These are phyloP conservation scores for Novymonas esmeraldas DNA, from an alignment of 208 protist species.

Conservation along the genomic window DNA sequence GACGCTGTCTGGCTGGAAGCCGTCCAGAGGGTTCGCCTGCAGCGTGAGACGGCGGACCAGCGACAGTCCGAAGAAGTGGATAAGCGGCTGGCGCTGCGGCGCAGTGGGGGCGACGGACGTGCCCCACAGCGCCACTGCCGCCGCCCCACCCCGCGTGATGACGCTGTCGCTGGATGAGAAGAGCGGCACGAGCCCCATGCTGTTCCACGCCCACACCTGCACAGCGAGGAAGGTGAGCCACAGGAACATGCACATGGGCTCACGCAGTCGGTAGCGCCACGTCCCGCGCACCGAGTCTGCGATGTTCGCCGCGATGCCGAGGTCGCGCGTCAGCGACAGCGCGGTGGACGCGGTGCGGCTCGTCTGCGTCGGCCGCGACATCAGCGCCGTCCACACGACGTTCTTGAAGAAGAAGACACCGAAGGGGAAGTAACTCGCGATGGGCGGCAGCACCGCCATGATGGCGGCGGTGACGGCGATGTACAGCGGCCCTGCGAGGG, in stretches of 20 bases:
- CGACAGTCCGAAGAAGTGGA: conserved; percentile 23
- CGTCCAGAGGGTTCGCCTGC: conserved; percentile 17
- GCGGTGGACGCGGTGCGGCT: conserved; percentile 23
- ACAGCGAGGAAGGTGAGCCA: conserved; percentile 44
- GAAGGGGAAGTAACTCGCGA: conserved; percentile 49
- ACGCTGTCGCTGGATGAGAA: conserved; percentile 13
- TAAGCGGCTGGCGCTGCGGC: background rate
- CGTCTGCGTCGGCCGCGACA: conserved; percentile 50
- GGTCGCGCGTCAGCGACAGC: conserved; percentile 10
- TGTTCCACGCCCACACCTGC: conserved; percentile 57
- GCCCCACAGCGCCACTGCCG: conserved; percentile 2
- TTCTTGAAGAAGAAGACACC: conserved; percentile 74
- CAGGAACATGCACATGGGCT: conserved; percentile 53
- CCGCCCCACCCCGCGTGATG: background rate
- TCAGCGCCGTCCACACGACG: conserved; percentile 46
- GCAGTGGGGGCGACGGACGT: background rate
- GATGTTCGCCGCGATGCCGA: conserved; percentile 49
- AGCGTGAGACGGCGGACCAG: conserved; percentile 23
- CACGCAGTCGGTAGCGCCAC: conserved; percentile 63
- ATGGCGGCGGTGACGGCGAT: conserved; percentile 32
- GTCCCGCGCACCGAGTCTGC: conserved; percentile 58
- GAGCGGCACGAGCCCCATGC: conserved; percentile 49
- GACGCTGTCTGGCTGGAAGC: background rate
- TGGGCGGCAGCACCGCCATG: conserved; percentile 50
- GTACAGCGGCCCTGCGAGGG: conserved; percentile 38